Conservation (phyloP, 169 alveolate species). For the Plasmodium cynomolgi region DNA sequence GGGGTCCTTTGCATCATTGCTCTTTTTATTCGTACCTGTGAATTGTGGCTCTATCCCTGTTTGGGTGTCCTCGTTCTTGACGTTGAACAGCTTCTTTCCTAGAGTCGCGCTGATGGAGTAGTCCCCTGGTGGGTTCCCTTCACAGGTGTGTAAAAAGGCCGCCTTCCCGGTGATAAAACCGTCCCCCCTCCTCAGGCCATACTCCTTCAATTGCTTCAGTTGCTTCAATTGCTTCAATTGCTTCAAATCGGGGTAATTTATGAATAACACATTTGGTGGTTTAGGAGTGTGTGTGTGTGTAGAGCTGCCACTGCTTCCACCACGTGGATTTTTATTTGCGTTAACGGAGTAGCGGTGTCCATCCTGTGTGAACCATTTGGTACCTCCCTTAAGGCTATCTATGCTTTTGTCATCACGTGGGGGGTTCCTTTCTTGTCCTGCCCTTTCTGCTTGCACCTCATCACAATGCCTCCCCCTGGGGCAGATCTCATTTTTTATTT, state of each 20-base stretch:
- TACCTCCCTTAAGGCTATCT: background rate
- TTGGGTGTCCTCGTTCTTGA: background rate
- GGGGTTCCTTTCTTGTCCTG: background rate
- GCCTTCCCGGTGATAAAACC: background rate
- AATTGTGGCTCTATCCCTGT: background rate
- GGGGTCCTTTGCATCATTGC: background rate
- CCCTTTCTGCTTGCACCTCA: background rate
- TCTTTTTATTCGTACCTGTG: background rate
- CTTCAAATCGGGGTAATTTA: conserved; percentile 5
- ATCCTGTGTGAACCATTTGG: background rate
- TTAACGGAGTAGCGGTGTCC: background rate
- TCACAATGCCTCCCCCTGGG: background rate
- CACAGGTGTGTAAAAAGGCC: background rate
- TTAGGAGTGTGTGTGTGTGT: background rate
- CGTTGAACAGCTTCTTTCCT: background rate
- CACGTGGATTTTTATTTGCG: background rate
- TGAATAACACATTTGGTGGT: conserved; percentile 10
- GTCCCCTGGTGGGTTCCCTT: background rate
- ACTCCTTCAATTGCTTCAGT: background rate
- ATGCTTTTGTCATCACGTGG: background rate
- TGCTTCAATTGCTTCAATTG: background rate
- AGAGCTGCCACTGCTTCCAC: background rate
- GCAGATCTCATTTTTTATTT: background rate
- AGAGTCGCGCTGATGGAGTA: background rate
- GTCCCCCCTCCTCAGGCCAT: background rate